Conservation (phyloP, 768 basidiomycete species). For the Suillus variegatus region DNA sequence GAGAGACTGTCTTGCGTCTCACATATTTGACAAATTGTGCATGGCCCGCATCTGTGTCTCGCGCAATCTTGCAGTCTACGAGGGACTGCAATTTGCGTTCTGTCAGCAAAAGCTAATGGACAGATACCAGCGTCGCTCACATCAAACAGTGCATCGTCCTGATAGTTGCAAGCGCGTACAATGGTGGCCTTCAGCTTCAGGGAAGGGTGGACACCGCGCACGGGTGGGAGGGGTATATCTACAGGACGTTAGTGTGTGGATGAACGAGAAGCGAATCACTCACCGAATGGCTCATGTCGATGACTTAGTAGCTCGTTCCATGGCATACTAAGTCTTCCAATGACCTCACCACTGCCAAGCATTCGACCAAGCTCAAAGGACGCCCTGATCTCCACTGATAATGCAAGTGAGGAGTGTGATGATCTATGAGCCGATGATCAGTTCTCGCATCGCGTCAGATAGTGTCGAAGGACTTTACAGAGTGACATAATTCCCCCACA, state of each 20-base stretch:
- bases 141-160: neutral
- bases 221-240: neutral
- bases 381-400: neutral
- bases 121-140: neutral
- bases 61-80: neutral
- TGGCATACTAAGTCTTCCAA: neutral
- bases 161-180: neutral
- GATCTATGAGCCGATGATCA: neutral
- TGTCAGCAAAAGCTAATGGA: neutral
- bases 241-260: neutral
- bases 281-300: neutral
- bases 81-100: neutral
- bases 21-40: neutral
- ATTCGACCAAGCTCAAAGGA: neutral
- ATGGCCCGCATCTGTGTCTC: neutral
- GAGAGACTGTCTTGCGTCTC: neutral
- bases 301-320: neutral
- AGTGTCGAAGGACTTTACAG: neutral
- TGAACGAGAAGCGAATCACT: neutral
- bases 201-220: neutral
- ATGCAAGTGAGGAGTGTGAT: neutral
- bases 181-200: neutral
- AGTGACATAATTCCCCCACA: neutral
- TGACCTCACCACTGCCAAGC: neutral
- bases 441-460: too few relatives aligned